Percentiles rank a stretch among this genome's conserved stretches.
phyloP scores from a whole-genome alignment of 148 eudicot genomes.

The Beta vulgaris region DNA sequence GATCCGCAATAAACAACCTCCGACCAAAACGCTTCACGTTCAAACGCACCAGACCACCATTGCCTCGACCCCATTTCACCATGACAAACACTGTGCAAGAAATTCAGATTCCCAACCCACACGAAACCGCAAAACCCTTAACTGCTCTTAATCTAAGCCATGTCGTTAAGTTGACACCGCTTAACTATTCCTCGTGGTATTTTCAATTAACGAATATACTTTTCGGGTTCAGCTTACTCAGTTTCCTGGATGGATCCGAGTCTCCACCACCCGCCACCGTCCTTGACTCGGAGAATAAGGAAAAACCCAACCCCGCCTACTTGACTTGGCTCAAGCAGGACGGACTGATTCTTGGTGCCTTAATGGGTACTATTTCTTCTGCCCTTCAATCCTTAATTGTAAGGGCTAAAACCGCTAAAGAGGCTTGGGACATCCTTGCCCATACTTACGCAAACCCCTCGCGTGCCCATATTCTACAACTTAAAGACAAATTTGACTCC shows the following conservation, averaged over 20 bases:
- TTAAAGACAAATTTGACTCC: conserved; percentile 5
- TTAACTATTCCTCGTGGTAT: background rate
- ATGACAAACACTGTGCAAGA: background rate
- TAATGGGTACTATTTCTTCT: conserved; percentile 4
- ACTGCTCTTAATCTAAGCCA: background rate
- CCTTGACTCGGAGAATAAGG: background rate
- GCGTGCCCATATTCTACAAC: conserved; percentile 1
- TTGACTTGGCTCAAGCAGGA: conserved; percentile 11
- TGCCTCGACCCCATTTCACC: background rate
- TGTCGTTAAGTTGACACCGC: background rate
- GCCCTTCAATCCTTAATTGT: background rate
- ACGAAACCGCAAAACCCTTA: conserved; percentile 11
- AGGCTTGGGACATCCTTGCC: conserved; percentile 10
- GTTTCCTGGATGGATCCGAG: background rate
- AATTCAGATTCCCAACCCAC: conserved; percentile 4
- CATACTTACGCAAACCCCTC: conserved; percentile 10
- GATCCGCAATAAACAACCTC: conserved; percentile 10
- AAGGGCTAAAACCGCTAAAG: conserved; percentile 17
- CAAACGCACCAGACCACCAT: conserved; percentile 10
- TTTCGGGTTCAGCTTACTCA: no score
- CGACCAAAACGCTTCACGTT: conserved; percentile 8
- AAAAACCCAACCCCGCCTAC: background rate
- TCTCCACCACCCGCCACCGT: background rate
- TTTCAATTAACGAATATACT: background rate
- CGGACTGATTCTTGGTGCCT: conserved; percentile 5